phyloP scores from a whole-genome alignment of 2,329 filamentous ascomycete genomes.

The Helotiales sp. region DNA sequence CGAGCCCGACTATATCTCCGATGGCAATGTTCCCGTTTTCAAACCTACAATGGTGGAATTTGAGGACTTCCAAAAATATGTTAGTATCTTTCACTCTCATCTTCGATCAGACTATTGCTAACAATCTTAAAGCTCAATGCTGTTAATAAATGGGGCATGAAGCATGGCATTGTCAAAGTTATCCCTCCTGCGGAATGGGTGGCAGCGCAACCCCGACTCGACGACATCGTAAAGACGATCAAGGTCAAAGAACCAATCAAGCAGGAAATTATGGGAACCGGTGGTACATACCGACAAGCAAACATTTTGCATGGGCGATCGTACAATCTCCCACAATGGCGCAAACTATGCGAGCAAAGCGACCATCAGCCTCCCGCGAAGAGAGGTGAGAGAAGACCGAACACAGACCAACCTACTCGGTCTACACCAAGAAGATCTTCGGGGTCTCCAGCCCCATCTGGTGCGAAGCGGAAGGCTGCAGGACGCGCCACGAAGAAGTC shows the following conservation, averaged over 20 bases:
- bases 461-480: constrained; percentile 22
- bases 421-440: constrained; percentile 16
- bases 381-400: constrained; percentile 75
- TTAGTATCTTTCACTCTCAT: constrained; percentile 47
- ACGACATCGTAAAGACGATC: constrained; percentile 87
- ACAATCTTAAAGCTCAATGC: constrained; percentile 59
- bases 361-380: constrained; percentile 93
- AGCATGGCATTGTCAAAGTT: constrained; percentile 94
- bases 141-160: constrained; percentile 95
- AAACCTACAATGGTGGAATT: constrained; percentile 95
- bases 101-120: constrained; percentile 15
- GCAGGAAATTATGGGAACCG: constrained; percentile 95
- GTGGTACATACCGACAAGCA: constrained; percentile 93
- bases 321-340: constrained; percentile 97
- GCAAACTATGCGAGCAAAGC: constrained; percentile 86
- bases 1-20: constrained; percentile 81
- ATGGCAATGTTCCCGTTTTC: constrained; percentile 85
- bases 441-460: constrained; percentile 22
- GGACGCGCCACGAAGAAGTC: constrained; percentile 28
- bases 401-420: constrained; percentile 32
- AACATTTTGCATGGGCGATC: constrained; percentile 95
- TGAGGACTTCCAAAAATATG: constrained; percentile 87
- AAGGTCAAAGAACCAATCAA: constrained; percentile 96
- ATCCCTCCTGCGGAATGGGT: constrained; percentile 94
- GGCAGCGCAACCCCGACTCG: constrained; percentile 72